A percentile compares a stretch with the other conserved stretches of the same genome.
phyloP scores from a whole-genome alignment of 768 basidiomycete genomes.

The Leucocoprinus sp. region DNA sequence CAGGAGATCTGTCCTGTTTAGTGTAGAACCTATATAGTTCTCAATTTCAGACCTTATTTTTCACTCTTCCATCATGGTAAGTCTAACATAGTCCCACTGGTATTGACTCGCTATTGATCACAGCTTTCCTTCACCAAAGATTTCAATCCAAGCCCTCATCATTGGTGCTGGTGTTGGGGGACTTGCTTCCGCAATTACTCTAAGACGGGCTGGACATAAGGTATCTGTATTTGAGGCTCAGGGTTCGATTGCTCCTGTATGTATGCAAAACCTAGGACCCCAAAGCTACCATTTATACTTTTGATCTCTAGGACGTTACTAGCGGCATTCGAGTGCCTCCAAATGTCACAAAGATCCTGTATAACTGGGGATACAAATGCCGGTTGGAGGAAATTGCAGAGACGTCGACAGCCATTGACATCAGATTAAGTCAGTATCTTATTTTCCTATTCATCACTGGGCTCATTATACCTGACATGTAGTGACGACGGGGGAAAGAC shows the following conservation, averaged over 20 bases:
- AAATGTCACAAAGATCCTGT: conserved; percentile 48
- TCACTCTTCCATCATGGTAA: conserved; percentile 4
- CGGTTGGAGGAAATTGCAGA: conserved; percentile 17
- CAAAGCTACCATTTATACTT: neutral
- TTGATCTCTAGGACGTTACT: conserved; percentile 12
- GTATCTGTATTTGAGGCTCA: conserved; percentile 42
- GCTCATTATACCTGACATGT: neutral
- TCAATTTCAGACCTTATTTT: too few species aligned
- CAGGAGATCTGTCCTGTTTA: too few species aligned
- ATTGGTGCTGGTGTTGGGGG: conserved; percentile 43
- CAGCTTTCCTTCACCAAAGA: neutral
- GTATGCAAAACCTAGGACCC: neutral
- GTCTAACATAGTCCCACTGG: too few species aligned
- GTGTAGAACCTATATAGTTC: conserved; percentile 7
- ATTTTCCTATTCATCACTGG: neutral
- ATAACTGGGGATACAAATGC: conserved; percentile 41
- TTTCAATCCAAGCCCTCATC: conserved; percentile 26
- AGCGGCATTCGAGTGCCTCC: conserved; percentile 33
- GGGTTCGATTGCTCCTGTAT: conserved; percentile 1
- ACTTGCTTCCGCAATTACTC: conserved; percentile 43
- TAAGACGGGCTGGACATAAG: conserved; percentile 46
- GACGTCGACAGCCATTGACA: conserved; percentile 20
- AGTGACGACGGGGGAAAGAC: conserved; percentile 43
- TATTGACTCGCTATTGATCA: neutral
- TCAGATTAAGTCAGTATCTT: conserved; percentile 11